phyloP scores from a whole-genome alignment of 176 grass and related monocot genomes.

The Zoysia japonica region DNA sequence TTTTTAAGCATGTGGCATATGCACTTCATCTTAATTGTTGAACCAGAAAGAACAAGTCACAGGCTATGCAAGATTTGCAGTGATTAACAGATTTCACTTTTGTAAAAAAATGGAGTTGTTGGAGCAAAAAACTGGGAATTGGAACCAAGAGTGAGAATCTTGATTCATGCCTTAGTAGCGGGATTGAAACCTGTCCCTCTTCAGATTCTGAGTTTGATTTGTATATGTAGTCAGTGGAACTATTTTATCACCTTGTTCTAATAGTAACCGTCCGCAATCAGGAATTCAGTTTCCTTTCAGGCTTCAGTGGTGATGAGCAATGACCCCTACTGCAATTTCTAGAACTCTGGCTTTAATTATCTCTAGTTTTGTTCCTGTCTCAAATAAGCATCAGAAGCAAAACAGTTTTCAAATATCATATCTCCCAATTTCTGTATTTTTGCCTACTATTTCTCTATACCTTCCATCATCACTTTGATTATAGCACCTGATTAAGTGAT shows the following conservation, averaged over 20 bases:
- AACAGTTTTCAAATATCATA: slow-evolving; percentile 6
- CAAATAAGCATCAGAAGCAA: neutral
- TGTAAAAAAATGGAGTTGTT: neutral
- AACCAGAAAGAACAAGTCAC: too few relatives aligned
- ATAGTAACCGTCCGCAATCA: neutral
- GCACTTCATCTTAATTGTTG: neutral
- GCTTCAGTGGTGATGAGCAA: neutral
- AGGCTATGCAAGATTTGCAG: neutral
- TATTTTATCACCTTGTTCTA: neutral
- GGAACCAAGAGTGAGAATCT: neutral
- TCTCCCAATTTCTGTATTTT: neutral
- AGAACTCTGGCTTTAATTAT: neutral
- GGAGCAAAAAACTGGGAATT: neutral
- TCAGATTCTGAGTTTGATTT: neutral
- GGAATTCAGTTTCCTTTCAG: neutral
- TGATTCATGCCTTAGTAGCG: neutral
- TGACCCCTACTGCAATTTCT: neutral
- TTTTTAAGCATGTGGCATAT: neutral
- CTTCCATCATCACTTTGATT: slow-evolving; percentile 15
- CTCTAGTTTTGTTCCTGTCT: slow-evolving; percentile 7
- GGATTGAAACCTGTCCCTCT: neutral
- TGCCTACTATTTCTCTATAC: neutral
- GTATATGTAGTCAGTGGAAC: neutral
- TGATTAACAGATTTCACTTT: neutral
- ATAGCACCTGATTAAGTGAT: neutral